Percentiles rank a stretch among this genome's conserved stretches.
These are phyloP conservation scores for Naganishia onofrii DNA, from an alignment of 768 basidiomycete species.

Conservation along the genomic window DNA sequence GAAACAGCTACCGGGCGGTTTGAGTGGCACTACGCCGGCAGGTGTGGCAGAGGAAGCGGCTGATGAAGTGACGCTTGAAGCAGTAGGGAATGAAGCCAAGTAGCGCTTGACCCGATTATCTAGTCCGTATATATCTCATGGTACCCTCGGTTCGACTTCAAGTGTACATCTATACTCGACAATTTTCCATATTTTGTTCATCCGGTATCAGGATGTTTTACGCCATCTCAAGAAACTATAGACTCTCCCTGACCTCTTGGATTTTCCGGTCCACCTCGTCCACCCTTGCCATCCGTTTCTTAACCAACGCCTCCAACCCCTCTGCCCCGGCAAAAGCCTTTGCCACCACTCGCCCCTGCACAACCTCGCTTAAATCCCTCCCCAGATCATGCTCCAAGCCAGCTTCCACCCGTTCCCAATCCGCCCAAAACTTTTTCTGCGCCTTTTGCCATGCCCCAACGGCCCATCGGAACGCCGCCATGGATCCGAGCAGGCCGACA, in stretches of 20 bases:
- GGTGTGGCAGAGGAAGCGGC: not conserved
- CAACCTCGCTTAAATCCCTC: constrained; percentile 41
- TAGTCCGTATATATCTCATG: not conserved
- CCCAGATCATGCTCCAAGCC: constrained; percentile 48
- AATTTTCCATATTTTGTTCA: not conserved
- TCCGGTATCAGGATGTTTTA: not conserved
- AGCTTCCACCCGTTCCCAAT: constrained; percentile 42
- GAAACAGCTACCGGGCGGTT: constrained; percentile 2
- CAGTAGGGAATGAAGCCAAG: not conserved
- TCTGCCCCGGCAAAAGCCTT: constrained; percentile 27
- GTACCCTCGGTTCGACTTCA: not conserved
- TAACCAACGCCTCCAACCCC: constrained; percentile 26
- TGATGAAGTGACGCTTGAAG: constrained; percentile 1
- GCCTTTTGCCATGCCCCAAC: constrained; percentile 42
- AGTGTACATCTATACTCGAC: constrained; percentile 2
- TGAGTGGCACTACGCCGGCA: not conserved
- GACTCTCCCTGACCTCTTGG: not conserved
- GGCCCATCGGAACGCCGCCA: constrained; percentile 39
- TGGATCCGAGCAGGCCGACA: constrained; percentile 36
- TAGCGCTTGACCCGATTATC: not conserved
- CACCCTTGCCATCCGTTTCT: constrained; percentile 22
- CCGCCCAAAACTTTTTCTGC: constrained; percentile 45
- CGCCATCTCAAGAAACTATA: not conserved
- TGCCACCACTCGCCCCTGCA: constrained; percentile 38
- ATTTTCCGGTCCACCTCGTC: constrained; percentile 31